Base-by-base conservation (phyloP, 1,284 basidiomycete species). In the Puccinia triticina region DNA sequence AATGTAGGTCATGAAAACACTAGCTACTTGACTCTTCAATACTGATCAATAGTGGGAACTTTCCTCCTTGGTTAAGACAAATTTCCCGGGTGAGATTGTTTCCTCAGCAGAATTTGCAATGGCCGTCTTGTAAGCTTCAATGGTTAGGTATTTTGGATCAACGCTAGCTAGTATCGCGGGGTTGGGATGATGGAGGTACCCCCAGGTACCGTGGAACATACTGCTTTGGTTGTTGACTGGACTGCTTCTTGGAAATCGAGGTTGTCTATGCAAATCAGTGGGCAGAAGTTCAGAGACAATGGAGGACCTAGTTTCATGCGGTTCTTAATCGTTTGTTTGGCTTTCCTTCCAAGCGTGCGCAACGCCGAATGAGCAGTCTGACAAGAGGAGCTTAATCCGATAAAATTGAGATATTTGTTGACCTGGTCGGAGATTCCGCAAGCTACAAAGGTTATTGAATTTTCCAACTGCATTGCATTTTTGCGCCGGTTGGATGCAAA, bases 161-260 rank as follows among this genome's bases (percentile, higher is more conserved):
- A 48, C 21, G 4, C 37, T 8, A 3, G 23, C 10, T 12, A 69
- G 37, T 14, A 69, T 40, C 3, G 1, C 26, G 16, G 37, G 37
- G 21, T 21, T n/a, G 2, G 46, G 26, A 4, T 2, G n/a, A n/a
- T n/a, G n/a, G n/a, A n/a, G n/a, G n/a, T n/a, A n/a, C n/a, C n/a
- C n/a, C n/a, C n/a, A n/a, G n/a, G 67, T 69, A 34, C 67, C 67
- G 26, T 69, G 37, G 29, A 69, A 69, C 67, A 69, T 69, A 5
- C 4, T 40, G 40, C 18, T 67, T 26, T 48, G 37, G 1, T 34
- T 32, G 2, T 32, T 40, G n/a, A n/a, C n/a, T n/a, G n/a, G n/a
- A 12, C 26, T 69, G 3, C 40, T 46, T 46, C 46, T 69, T 69
- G 67, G n/a, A 69, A 18, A 5, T 18, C 34, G 8, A 46, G 21